A percentile compares a stretch with the other conserved stretches of the same genome.
Conservation (phyloP, 2,329 filamentous ascomycete genomes). For the Paraphoma chrysanthemicola region DNA sequence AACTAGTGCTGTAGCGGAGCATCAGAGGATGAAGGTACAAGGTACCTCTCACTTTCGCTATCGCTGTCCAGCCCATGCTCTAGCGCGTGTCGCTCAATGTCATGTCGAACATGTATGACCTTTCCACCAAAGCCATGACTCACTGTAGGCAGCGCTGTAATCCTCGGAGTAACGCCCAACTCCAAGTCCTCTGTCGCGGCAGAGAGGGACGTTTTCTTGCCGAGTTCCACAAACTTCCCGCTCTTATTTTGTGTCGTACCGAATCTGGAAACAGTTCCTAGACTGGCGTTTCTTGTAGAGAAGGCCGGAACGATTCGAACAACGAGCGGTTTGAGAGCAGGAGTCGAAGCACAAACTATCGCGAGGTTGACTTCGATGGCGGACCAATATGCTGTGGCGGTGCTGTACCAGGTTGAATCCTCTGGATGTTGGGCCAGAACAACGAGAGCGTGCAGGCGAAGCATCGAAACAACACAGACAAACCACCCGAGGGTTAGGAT, state of each 20-base stretch:
- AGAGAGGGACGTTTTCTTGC: not conserved
- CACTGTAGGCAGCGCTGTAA: not conserved
- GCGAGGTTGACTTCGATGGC: constrained; percentile 27
- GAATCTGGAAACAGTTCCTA: not conserved
- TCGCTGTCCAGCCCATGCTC: not conserved
- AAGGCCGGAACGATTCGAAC: constrained; percentile 9
- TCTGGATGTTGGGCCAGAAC: constrained; percentile 15
- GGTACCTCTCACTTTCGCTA: not conserved
- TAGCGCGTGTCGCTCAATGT: not conserved
- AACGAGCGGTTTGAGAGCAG: constrained; percentile 21
- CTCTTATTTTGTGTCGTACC: not conserved
- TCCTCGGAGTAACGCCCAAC: not conserved
- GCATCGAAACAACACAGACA: constrained; percentile 20
- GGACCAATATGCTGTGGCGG: constrained; percentile 28
- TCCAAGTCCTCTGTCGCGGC: not conserved
- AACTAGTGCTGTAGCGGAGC: not conserved
- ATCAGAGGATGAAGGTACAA: not conserved
- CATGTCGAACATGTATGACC: not conserved
- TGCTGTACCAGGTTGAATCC: constrained; percentile 27
- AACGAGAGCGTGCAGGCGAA: constrained; percentile 25
- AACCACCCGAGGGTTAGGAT: constrained; percentile 33
- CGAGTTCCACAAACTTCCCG: not conserved
- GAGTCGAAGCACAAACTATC: constrained; percentile 26
- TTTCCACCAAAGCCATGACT: not conserved
- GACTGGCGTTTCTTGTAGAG: not conserved